Conservation (phyloP, 2,329 filamentous ascomycete genomes). For the Aaosphaeria pasadenensis region DNA sequence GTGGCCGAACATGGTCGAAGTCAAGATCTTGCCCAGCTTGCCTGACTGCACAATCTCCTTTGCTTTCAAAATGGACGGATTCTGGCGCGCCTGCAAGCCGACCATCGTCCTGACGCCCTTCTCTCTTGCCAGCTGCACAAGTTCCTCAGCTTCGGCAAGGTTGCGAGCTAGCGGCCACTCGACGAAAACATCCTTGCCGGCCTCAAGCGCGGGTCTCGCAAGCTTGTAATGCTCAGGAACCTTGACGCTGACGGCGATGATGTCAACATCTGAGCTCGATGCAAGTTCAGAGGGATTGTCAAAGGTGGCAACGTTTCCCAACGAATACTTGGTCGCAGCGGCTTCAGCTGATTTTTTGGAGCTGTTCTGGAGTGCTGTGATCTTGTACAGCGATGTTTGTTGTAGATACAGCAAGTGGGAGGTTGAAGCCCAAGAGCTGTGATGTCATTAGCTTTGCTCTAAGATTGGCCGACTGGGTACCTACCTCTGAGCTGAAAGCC, state of each 20-base stretch:
- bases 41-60: constrained; percentile 43
- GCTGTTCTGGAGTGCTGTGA: constrained; percentile 52
- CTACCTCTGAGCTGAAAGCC: constrained; percentile 30
- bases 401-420: constrained; percentile 40
- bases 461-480: neutral
- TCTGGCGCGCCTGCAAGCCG: constrained; percentile 47
- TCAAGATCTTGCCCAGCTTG: constrained; percentile 44
- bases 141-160: constrained; percentile 41
- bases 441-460: neutral
- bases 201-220: constrained; percentile 42
- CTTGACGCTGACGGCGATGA: constrained; percentile 46
- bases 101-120: constrained; percentile 45
- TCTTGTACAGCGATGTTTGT: constrained; percentile 39
- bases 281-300: constrained; percentile 44
- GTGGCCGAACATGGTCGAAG: constrained; percentile 30
- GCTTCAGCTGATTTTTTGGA: constrained; percentile 41
- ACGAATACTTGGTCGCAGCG: constrained; percentile 36
- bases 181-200: constrained; percentile 44
- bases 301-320: constrained; percentile 42
- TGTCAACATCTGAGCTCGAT: constrained; percentile 45
- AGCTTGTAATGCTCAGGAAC: constrained; percentile 44
- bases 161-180: constrained; percentile 50
- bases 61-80: constrained; percentile 40
- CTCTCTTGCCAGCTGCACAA: constrained; percentile 40
- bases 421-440: constrained; percentile 34